phyloP scores from a whole-genome alignment of 257 asterid genomes.

The Mitragyna speciosa region DNA sequence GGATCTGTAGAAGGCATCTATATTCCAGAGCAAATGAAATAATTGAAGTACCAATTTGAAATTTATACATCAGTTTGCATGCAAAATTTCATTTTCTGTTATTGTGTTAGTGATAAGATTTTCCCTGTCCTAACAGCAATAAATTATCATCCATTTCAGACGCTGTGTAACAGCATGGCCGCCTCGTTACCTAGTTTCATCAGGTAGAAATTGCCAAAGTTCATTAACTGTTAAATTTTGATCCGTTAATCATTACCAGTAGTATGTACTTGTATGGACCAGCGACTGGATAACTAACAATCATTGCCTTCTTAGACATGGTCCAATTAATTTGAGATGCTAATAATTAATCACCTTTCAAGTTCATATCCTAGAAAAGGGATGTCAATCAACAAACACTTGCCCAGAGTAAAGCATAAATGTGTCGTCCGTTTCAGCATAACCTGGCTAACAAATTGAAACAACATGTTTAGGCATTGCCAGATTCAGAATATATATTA shows the following conservation, averaged over 20 bases:
- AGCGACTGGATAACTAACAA: background rate
- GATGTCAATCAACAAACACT: background rate
- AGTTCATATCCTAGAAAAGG: background rate
- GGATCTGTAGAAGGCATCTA: conserved; percentile 86
- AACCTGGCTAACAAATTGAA: background rate
- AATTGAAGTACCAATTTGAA: conserved; percentile 64
- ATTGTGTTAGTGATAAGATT: background rate
- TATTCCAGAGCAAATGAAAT: conserved; percentile 58
- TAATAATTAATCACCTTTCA: background rate
- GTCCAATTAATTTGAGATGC: background rate
- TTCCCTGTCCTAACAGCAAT: background rate
- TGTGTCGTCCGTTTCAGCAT: background rate
- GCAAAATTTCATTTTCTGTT: background rate
- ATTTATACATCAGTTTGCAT: background rate
- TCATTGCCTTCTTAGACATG: background rate
- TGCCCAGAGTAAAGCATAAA: background rate
- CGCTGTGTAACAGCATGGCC: background rate
- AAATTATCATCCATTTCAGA: background rate
- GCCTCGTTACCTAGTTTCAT: background rate
- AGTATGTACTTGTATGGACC: background rate
- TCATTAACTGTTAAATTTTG: background rate
- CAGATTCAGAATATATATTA: background rate
- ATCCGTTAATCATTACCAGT: background rate
- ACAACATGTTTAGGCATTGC: background rate
- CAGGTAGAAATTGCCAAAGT: background rate